Evolutionary conservation across 2,329 filamentous ascomycete genomes (phyloP), one percentile per base, ranked within the genome.

Genomic region (Blumeriella jaapii): DNA sequence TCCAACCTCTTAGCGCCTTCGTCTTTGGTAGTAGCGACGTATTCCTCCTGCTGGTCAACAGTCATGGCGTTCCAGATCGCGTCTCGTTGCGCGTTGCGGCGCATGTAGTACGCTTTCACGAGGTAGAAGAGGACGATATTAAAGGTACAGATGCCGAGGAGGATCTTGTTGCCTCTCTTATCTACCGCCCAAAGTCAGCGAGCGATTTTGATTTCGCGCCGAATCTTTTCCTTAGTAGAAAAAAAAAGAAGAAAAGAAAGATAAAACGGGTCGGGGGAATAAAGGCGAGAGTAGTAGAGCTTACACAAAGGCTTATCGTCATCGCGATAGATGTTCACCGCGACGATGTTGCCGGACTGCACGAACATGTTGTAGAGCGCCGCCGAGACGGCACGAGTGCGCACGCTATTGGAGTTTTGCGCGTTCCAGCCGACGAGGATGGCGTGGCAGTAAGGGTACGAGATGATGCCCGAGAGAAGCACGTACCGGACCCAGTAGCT

Each of bases 291-390:
- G 6, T 6, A n/a, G 12, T 13, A 28, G 12, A 25, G 18, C 36
- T 34, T 16, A 30, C 31, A 77, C 4, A 60, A 54, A 0, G 70
- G 70, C n/a, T 39, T 44, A 46, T 49, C 60, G 57, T 47, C 56
- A 3, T 64, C 55, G 4, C 62, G 55, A 40, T 69, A 69, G 12
- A 52, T 44, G 12, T 53, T 51, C 1, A 46, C 34, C 3, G 40
- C 37, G 4, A 48, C 61, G 19, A 67, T 61, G 1, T 52, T 55
- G n/a, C 59, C 57, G 0, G 59, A 55, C 46, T 67, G 64, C 2
- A 62, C 59, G 19, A 57, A 61, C 63, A 68, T 68, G 49, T 78
- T 79, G 54, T 79, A 79, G 11, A 74, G 57, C 0, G 71, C 74
- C 0, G 72, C 68, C 0, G 71, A 70, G 2, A 82, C 71, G 2